phyloP scores from a whole-genome alignment of 306 rosid species.

The Rosa persica region DNA sequence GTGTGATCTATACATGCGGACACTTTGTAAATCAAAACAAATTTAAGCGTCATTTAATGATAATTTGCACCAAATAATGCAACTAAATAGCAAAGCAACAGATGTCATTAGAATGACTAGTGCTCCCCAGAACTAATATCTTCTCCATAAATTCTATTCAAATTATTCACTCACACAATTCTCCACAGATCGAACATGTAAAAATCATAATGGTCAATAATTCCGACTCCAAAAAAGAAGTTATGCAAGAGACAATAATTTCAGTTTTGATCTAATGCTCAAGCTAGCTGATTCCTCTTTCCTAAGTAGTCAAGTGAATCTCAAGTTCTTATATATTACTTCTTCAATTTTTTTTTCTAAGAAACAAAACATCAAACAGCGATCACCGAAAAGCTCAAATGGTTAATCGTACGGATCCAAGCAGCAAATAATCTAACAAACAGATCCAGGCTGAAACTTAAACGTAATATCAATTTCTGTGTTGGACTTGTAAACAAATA shows the following conservation, averaged over 20 bases:
- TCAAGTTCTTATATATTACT: too few species aligned
- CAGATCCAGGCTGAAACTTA: not conserved
- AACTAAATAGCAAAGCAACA: not conserved
- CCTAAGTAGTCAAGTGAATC: not conserved
- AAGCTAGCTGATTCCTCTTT: not conserved
- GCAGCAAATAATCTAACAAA: not conserved
- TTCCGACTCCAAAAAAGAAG: not conserved
- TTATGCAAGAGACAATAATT: not conserved
- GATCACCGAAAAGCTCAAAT: not conserved
- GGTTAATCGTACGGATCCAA: slow-evolving; percentile 5
- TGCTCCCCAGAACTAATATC: not conserved
- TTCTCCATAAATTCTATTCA: not conserved
- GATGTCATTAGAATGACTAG: not conserved
- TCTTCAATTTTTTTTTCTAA: not conserved
- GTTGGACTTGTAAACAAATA: not conserved
- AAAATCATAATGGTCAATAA: not conserved
- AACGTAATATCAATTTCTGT: too few species aligned
- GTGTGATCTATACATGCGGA: slow-evolving; percentile 1
- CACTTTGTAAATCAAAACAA: not conserved
- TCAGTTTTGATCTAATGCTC: not conserved
- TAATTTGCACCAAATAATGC: not conserved
- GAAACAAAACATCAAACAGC: not conserved
- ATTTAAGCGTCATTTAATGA: not conserved
- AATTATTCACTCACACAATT: too few species aligned
- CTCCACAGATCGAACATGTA: too few species aligned